phyloP scores from a whole-genome alignment of 116 monocot species.

The Thalassia testudinum region DNA sequence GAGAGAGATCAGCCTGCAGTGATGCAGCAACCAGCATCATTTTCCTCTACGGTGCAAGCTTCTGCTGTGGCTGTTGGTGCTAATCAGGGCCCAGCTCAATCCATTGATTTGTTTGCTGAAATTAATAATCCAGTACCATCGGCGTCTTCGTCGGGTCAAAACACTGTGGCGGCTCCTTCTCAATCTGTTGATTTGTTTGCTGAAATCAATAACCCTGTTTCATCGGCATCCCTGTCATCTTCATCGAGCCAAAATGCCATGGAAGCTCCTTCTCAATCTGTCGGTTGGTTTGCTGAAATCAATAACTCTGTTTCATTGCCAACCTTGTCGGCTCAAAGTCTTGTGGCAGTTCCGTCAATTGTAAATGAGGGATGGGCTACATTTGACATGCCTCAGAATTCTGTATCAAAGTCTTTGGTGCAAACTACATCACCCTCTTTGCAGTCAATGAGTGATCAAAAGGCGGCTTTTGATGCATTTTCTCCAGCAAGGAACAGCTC shows the following conservation, averaged over 20 bases:
- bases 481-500: slow-evolving; percentile 13
- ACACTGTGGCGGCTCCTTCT: slow-evolving; percentile 5
- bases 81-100: slow-evolving; percentile 10
- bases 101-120: slow-evolving; percentile 25
- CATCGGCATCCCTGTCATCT: neutral
- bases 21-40: slow-evolving; percentile 8
- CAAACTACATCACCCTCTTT: slow-evolving; percentile 2
- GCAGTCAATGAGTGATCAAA: slow-evolving; percentile 4
- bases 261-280: slow-evolving; percentile 2
- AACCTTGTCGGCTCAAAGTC: slow-evolving; percentile 15
- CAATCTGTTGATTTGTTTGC: slow-evolving; percentile 18
- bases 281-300: slow-evolving; percentile 21
- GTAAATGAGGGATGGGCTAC: slow-evolving; percentile 71
- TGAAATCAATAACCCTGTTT: slow-evolving; percentile 5
- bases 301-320: slow-evolving; percentile 2
- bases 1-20: slow-evolving; percentile 17
- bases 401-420: slow-evolving; percentile 13
- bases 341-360: slow-evolving; percentile 3
- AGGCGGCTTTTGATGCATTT: slow-evolving; percentile 12
- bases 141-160: slow-evolving; percentile 12
- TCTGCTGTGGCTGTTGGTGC: slow-evolving; percentile 1
- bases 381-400: slow-evolving; percentile 50
- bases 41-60: slow-evolving; percentile 6
- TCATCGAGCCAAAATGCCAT: slow-evolving; percentile 14
- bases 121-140: slow-evolving; percentile 3